Percentiles rank a stretch among this genome's conserved stretches.
Conservation (phyloP, 371 early-diverging fungal species). For the Lichtheimia ornata region DNA sequence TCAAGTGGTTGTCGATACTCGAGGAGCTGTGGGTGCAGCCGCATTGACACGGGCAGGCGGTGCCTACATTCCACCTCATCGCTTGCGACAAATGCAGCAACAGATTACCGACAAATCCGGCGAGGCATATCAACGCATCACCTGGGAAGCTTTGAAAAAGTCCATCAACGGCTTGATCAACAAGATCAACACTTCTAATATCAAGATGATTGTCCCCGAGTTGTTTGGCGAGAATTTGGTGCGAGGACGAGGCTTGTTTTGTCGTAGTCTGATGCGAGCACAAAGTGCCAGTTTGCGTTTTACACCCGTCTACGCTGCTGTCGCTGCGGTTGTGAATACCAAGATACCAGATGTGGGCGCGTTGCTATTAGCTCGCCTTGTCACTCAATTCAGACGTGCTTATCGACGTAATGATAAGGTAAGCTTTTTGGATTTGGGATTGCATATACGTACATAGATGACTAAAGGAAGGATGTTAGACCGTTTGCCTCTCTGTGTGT, state of each 20-base stretch:
- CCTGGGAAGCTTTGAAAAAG: constrained; percentile 96
- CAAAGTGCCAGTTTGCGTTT: constrained; percentile 89
- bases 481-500: constrained; percentile 78
- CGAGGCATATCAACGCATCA: constrained; percentile 83
- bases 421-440: constrained; percentile 6
- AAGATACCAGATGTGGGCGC: constrained; percentile 93
- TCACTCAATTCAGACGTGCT: constrained; percentile 89
- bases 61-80: constrained; percentile 92
- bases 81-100: constrained; percentile 83
- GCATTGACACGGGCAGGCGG: constrained; percentile 66
- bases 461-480: constrained; percentile 20
- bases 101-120: constrained; percentile 74
- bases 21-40: constrained; percentile 29
- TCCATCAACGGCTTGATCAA: constrained; percentile 94
- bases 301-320: constrained; percentile 91
- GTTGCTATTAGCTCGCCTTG: constrained; percentile 81
- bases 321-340: constrained; percentile 90
- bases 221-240: constrained; percentile 90
- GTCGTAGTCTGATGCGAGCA: constrained; percentile 89
- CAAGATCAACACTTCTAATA: constrained; percentile 91
- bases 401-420: constrained; percentile 92
- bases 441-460: background rate
- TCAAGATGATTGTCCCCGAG: constrained; percentile 90
- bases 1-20: constrained; percentile 8
- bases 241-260: constrained; percentile 91